phyloP scores from a whole-genome alignment of 1,284 basidiomycete genomes.

The Fomitopsis schrenkii region DNA sequence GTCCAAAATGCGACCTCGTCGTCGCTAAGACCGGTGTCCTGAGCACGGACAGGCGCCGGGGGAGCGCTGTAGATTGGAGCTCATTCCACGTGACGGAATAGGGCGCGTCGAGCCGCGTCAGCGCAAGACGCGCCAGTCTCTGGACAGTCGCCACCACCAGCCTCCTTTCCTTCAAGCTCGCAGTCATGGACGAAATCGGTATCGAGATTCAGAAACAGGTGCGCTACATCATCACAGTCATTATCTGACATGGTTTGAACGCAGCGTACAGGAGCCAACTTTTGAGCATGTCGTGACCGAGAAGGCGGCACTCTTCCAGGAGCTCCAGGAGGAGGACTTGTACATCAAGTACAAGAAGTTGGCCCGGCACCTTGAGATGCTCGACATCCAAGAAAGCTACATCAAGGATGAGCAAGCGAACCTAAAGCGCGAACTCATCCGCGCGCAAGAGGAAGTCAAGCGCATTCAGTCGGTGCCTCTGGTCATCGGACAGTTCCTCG shows the following conservation, averaged over 20 bases:
- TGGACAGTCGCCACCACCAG: slow-evolving; percentile 6
- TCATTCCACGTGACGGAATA: not conserved
- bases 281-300: slow-evolving; percentile 86
- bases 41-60: not conserved
- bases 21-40: not conserved
- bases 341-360: slow-evolving; percentile 97
- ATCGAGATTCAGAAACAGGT: slow-evolving; percentile 87
- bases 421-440: slow-evolving; percentile 94
- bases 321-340: slow-evolving; percentile 88
- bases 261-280: slow-evolving; percentile 71
- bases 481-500: slow-evolving; percentile 99
- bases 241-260: not conserved
- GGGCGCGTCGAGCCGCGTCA: slow-evolving; percentile 48
- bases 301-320: slow-evolving; percentile 81
- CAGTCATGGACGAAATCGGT: slow-evolving; percentile 71
- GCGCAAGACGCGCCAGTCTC: slow-evolving; percentile 24
- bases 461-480: slow-evolving; percentile 98
- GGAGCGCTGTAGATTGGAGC: slow-evolving; percentile 12
- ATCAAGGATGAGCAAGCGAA: slow-evolving; percentile 99
- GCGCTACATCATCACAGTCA: slow-evolving; percentile 16
- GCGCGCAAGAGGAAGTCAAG: slow-evolving; percentile 99
- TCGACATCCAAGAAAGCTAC: slow-evolving; percentile 95
- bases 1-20: slow-evolving; percentile 4
- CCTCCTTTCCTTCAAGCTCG: slow-evolving; percentile 13
- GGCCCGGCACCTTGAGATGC: slow-evolving; percentile 88